Percentiles rank a stretch among this genome's conserved stretches.
Evolutionary conservation across 169 alveolate species (phyloP).

Genomic region (Cryptosporidium bovis): DNA sequence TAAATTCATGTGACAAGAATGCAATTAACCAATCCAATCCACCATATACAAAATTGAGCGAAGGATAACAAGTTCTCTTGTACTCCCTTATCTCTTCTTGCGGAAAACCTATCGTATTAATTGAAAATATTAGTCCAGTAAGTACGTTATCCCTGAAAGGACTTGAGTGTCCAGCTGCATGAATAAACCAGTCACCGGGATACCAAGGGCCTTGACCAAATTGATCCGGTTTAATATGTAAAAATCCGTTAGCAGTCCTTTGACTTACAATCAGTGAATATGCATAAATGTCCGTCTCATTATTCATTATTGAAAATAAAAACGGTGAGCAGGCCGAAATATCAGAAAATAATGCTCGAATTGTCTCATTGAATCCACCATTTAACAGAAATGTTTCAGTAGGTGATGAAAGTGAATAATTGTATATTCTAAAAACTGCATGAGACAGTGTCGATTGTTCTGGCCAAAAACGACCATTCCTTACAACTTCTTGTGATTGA

Average conservation of each 20-base stretch:
- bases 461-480: conserved; percentile 63
- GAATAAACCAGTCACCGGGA: conserved; percentile 63
- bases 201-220: conserved; percentile 73
- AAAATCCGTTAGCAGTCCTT: conserved; percentile 44
- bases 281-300: neutral
- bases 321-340: neutral
- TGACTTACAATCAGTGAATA: conserved; percentile 22
- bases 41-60: conserved; percentile 19
- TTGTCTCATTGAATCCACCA: neutral
- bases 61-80: conserved; percentile 1
- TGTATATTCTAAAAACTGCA: conserved; percentile 6
- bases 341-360: neutral
- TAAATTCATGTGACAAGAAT: conserved; percentile 9
- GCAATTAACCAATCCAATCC: conserved; percentile 41
- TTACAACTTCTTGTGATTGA: conserved; percentile 19
- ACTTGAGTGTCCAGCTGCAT: conserved; percentile 64
- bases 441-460: conserved; percentile 67
- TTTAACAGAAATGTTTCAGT: neutral
- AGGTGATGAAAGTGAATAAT: conserved; percentile 21
- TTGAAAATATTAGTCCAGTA: conserved; percentile 29
- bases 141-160: conserved; percentile 69
- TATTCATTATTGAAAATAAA: neutral
- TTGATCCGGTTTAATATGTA: conserved; percentile 25
- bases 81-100: neutral
- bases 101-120: conserved; percentile 27